Evolutionary conservation across 1,139 yeast species (phyloP).

Genomic region (Lodderomyces oxycetoniae): DNA sequence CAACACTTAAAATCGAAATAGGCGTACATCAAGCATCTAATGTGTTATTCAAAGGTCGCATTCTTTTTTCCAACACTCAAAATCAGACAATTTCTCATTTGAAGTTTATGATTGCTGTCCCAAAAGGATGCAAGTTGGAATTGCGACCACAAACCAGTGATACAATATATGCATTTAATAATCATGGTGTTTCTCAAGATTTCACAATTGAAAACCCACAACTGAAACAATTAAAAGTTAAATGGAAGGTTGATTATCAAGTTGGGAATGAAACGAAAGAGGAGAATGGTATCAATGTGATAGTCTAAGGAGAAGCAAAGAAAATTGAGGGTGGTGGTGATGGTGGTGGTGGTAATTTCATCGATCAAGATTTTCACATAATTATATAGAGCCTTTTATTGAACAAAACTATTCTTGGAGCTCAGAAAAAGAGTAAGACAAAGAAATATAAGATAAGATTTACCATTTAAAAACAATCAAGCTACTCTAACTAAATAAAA

Average conservation of each 20-base stretch:
- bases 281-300: conserved; percentile 52
- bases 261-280: conserved; percentile 44
- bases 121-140: conserved; percentile 61
- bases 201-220: conserved; percentile 54
- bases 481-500: no score
- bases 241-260: conserved; percentile 71
- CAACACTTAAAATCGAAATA: conserved; percentile 50
- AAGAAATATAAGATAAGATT: no score
- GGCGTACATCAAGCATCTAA: conserved; percentile 35
- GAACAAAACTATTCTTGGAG: no score
- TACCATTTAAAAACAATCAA: no score
- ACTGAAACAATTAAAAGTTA: conserved; percentile 56
- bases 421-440: no score
- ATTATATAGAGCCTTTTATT: no score
- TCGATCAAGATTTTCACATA: no score
- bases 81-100: conserved; percentile 36
- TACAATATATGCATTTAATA: conserved; percentile 45
- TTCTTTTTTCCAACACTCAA: conserved; percentile 40
- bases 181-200: conserved; percentile 56
- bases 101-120: conserved; percentile 76
- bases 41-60: conserved; percentile 40
- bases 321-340: not conserved
- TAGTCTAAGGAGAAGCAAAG: conserved; percentile 14
- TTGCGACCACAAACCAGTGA: conserved; percentile 70
- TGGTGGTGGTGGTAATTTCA: conserved; percentile 1